A percentile compares a stretch with the other conserved stretches of the same genome.
phyloP scores from a whole-genome alignment of 176 grass and related monocot genomes.

The barley (Hordeum vulgare) region DNA sequence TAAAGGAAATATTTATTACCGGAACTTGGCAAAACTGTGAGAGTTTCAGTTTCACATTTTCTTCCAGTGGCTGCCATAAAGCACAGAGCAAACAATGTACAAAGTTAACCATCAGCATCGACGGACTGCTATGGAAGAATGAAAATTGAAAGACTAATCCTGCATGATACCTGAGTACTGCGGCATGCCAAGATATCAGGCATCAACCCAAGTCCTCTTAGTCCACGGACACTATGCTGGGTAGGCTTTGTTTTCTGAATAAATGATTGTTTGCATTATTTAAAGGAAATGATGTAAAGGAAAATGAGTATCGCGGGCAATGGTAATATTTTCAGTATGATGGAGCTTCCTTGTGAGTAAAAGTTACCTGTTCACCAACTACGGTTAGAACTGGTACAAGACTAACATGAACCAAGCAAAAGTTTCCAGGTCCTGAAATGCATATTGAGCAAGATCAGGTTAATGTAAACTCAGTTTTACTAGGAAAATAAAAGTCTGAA shows the following conservation, averaged over 20 bases:
- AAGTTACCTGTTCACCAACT: constrained; percentile 92
- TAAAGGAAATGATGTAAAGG: constrained; percentile 4
- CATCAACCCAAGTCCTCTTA: constrained; percentile 88
- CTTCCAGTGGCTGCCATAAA: constrained; percentile 72
- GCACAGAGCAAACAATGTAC: constrained; percentile 16
- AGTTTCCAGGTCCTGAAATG: constrained; percentile 76
- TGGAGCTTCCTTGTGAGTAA: background rate
- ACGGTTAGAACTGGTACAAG: constrained; percentile 93
- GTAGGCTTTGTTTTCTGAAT: constrained; percentile 97
- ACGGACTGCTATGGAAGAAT: background rate
- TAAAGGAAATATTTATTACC: constrained; percentile 27
- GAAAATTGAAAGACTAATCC: background rate
- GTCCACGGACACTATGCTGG: constrained; percentile 86
- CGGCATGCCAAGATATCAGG: constrained; percentile 98
- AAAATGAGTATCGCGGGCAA: background rate
- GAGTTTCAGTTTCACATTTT: constrained; percentile 79
- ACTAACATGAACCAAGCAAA: constrained; percentile 96
- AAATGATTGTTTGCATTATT: constrained; percentile 17
- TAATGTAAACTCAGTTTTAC: background rate
- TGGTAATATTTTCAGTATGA: background rate
- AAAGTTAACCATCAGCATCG: background rate
- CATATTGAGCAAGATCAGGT: constrained; percentile 10
- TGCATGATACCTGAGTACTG: constrained; percentile 58
- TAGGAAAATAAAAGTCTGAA: background rate
- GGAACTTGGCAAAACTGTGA: constrained; percentile 91